A percentile compares a stretch with the other conserved stretches of the same genome.
phyloP scores from a whole-genome alignment of 2,329 filamentous ascomycete species.

The Teratosphaeria viscida region DNA sequence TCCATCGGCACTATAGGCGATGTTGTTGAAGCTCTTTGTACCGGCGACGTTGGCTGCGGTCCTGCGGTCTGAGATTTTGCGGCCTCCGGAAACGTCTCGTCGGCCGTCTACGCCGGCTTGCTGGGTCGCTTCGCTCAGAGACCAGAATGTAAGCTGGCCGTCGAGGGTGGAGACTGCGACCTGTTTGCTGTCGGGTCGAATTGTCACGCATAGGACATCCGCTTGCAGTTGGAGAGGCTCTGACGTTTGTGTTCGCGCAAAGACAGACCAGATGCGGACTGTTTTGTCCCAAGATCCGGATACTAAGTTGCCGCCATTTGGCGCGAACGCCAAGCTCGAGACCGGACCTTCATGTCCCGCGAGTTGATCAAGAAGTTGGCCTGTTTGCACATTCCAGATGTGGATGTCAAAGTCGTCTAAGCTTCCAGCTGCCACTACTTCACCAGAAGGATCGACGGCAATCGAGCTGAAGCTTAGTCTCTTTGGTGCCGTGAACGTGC shows the following conservation, averaged over 20 bases:
- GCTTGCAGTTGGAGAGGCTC: constrained; percentile 87
- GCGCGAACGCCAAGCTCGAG: constrained; percentile 76
- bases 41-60: constrained; percentile 85
- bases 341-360: constrained; percentile 91
- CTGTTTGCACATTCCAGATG: constrained; percentile 97
- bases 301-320: constrained; percentile 71
- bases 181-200: constrained; percentile 83
- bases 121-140: constrained; percentile 76
- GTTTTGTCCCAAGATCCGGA: constrained; percentile 97
- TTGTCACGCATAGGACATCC: constrained; percentile 75
- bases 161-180: constrained; percentile 87
- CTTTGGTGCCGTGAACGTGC: constrained; percentile 90
- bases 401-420: constrained; percentile 95
- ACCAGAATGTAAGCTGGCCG: constrained; percentile 93
- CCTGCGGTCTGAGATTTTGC: constrained; percentile 75
- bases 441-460: constrained; percentile 92
- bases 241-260: constrained; percentile 84
- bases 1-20: constrained; percentile 86
- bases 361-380: constrained; percentile 82
- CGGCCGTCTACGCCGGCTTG: constrained; percentile 78
- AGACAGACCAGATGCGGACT: constrained; percentile 92
- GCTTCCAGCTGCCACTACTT: constrained; percentile 90
- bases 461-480: constrained; percentile 86
- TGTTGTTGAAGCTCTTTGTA: constrained; percentile 80
- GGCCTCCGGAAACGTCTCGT: constrained; percentile 84